phyloP scores from a whole-genome alignment of 768 basidiomycete species.

The Ephemerocybe angulata region DNA sequence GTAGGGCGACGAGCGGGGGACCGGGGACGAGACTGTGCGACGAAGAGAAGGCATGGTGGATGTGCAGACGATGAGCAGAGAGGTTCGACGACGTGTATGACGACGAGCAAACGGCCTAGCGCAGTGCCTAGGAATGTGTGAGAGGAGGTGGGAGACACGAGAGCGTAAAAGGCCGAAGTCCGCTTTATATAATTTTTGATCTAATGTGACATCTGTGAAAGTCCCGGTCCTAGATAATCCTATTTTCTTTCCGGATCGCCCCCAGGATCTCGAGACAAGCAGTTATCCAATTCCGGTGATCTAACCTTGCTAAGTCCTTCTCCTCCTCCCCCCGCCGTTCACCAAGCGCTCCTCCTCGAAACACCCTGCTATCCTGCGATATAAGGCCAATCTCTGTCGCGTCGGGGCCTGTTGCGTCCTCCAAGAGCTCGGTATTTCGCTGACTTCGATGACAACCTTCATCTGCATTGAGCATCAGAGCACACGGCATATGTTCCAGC shows the following conservation, averaged over 20 bases:
- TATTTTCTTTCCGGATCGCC: conserved; percentile 7
- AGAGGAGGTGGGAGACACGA: conserved; percentile 29
- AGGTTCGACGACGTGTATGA: conserved; percentile 19
- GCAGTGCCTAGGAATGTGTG: conserved; percentile 37
- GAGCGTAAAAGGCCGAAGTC: conserved; percentile 26
- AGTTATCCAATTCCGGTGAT: too few species aligned
- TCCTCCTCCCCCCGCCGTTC: not conserved
- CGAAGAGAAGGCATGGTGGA: conserved; percentile 71
- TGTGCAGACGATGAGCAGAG: not conserved
- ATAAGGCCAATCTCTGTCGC: not conserved
- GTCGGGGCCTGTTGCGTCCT: not conserved
- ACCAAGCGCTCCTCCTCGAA: not conserved
- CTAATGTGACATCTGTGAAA: conserved; percentile 30
- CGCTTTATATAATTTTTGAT: conserved; percentile 44
- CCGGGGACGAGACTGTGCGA: conserved; percentile 67
- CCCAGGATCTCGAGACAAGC: not conserved
- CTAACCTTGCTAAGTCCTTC: not conserved
- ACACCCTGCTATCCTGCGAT: not conserved
- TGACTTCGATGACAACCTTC: conserved; percentile 28
- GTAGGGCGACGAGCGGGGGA: conserved; percentile 62
- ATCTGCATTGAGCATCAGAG: conserved; percentile 23
- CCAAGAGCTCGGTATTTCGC: conserved; percentile 8
- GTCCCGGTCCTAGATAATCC: conserved; percentile 20
- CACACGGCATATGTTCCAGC: conserved; percentile 13
- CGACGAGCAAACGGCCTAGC: conserved; percentile 45